Base-by-base conservation (phyloP, 208 protist genomes). In the Trypanosoma avium region DNA sequence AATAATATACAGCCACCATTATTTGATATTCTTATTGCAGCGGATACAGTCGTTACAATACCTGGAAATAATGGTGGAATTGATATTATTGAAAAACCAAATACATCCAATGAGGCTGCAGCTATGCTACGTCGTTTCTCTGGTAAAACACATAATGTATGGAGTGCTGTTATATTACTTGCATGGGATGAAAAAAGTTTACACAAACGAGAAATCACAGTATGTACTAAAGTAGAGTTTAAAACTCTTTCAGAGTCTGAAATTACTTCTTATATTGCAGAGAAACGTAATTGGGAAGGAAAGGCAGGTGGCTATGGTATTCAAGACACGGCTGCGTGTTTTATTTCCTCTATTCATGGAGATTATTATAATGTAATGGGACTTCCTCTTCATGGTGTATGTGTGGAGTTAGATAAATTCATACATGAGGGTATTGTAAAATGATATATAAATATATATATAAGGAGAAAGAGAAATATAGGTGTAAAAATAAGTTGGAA, bases 291-390 rank as follows among this genome's bases (percentile, higher is more conserved):
- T 38, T 82, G 76, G 76, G 24, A 50, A 17, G 76, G 76, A 24
- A 82, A 82, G 67, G 66, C 76, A 4, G 76, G 71, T 26, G 76
- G 61, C 9, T 82, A 82, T 49, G 76, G 76, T 3, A 73, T 82
- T 61, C 76, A 82, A 45, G 76, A 78, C 52, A 49, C 30, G 1
- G 76, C 76, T 3, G 63, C 58, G 33, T 70, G 63, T 57, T 61
- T 82, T 43, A 64, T 82, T 33, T 17, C 35, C 4, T 57, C 70
- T 8, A 77, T 82, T 32, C 61, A 82, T 8, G 76, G 76, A 8
- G 76, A 82, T 33, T 75, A 69, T 47, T 82, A 78, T 45, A 82
- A 77, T 38, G 76, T 82, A 19, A 78, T 82, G 70, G 76, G 76
- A 3, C 54, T 82, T 3, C 76, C 76, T 17, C 43, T 82, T 17